Percentiles rank a stretch among this genome's conserved stretches.
Evolutionary conservation across 2,329 filamentous ascomycete species (phyloP).

Genomic region (Pseudocercospora crystallina): DNA sequence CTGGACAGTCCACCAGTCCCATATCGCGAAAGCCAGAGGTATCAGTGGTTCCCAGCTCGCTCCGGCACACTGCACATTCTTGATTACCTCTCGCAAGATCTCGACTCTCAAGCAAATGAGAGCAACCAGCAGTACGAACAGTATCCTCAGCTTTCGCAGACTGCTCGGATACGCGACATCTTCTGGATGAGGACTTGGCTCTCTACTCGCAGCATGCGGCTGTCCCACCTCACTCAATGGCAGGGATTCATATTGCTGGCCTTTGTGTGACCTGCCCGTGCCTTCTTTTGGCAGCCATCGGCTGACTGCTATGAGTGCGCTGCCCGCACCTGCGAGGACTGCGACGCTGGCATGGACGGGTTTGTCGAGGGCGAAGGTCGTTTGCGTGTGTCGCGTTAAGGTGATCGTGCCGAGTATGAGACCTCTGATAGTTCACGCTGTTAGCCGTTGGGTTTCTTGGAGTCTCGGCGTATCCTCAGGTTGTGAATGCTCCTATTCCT

Average conservation of each 20-base stretch:
- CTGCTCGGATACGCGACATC: conserved; percentile 27
- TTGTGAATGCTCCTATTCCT: background rate
- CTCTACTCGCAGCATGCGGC: conserved; percentile 21
- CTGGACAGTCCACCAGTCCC: conserved; percentile 28
- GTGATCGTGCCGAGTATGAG: conserved; percentile 30
- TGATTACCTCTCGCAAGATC: conserved; percentile 42
- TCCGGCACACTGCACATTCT: conserved; percentile 45
- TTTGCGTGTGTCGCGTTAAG: conserved; percentile 25
- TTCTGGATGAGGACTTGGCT: conserved; percentile 22
- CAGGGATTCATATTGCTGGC: conserved; percentile 27
- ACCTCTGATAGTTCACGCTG: conserved; percentile 21
- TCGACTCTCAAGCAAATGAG: conserved; percentile 37
- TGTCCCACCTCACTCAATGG: conserved; percentile 31
- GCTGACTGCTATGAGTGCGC: conserved; percentile 39
- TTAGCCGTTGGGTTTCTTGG: background rate
- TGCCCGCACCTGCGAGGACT: conserved; percentile 42
- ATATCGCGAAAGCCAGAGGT: conserved; percentile 30
- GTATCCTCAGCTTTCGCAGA: conserved; percentile 28
- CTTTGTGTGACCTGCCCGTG: conserved; percentile 22
- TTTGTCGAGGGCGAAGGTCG: conserved; percentile 42
- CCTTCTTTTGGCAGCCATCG: conserved; percentile 30
- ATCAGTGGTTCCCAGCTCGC: conserved; percentile 31
- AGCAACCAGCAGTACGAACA: conserved; percentile 30
- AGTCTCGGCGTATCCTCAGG: background rate
- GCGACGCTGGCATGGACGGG: conserved; percentile 46